A percentile compares a stretch with the other conserved stretches of the same genome.
Conservation (phyloP, 2,329 filamentous ascomycete species). For the Aspergillus terreus region DNA sequence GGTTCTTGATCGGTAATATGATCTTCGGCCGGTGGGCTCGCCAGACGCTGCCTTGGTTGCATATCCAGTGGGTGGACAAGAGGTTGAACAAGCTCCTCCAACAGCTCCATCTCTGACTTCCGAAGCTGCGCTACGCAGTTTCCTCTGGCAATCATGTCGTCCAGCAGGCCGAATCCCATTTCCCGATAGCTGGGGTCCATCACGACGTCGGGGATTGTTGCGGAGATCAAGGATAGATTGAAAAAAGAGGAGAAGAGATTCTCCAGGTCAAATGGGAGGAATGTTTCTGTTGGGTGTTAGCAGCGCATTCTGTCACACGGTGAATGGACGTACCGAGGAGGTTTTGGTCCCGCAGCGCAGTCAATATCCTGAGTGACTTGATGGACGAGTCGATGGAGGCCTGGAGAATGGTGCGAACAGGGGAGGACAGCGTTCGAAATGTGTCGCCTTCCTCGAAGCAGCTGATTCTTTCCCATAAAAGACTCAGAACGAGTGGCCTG, state of each 20-base stretch:
- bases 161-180: slow-evolving; percentile 13
- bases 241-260: slow-evolving; percentile 32
- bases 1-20: background rate
- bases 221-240: slow-evolving; percentile 28
- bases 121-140: slow-evolving; percentile 19
- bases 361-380: slow-evolving; percentile 20
- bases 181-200: slow-evolving; percentile 44
- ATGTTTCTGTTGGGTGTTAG: slow-evolving; percentile 15
- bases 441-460: slow-evolving; percentile 15
- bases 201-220: slow-evolving; percentile 40
- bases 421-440: slow-evolving; percentile 16
- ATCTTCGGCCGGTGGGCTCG: background rate
- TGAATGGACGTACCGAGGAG: slow-evolving; percentile 15
- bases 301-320: background rate
- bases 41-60: background rate
- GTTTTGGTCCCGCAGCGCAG: slow-evolving; percentile 20
- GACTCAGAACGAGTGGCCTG: slow-evolving; percentile 17
- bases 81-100: slow-evolving; percentile 17
- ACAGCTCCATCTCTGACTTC: slow-evolving; percentile 19
- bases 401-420: slow-evolving; percentile 19
- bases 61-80: background rate
- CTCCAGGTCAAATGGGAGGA: slow-evolving; percentile 35
- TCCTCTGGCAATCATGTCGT: slow-evolving; percentile 18
- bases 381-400: slow-evolving; percentile 20
- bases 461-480: slow-evolving; percentile 17